These are phyloP conservation scores for Inonotus obliquus DNA, from an alignment of 1,284 basidiomycete genomes.

Conservation along the genomic window DNA sequence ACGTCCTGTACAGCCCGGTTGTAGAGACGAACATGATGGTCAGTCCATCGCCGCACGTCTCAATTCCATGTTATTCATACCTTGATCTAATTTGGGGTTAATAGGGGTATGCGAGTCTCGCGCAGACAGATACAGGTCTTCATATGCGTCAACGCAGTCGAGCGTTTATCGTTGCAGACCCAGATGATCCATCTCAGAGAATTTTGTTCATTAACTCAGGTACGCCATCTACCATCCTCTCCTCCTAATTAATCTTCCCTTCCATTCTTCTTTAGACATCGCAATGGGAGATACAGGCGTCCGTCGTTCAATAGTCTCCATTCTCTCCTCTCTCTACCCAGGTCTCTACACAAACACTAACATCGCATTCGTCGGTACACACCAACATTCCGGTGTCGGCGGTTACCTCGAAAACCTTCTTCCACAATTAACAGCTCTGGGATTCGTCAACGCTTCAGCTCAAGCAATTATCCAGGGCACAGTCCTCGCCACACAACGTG, in stretches of 20 bases:
- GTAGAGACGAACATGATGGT: constrained; percentile 80
- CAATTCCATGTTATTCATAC: background rate
- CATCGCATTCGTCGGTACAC: constrained; percentile 75
- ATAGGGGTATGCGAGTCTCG: constrained; percentile 68
- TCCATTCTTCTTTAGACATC: constrained; percentile 45
- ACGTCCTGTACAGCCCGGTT: constrained; percentile 46
- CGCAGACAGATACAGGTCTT: constrained; percentile 72
- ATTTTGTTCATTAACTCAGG: constrained; percentile 77
- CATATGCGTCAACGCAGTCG: constrained; percentile 78
- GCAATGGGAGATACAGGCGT: constrained; percentile 79
- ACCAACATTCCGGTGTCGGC: constrained; percentile 75
- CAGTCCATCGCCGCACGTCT: background rate
- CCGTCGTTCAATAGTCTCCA: constrained; percentile 61
- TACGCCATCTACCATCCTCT: constrained; percentile 24
- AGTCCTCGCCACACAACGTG: constrained; percentile 62
- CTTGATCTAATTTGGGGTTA: background rate
- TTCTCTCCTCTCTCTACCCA: constrained; percentile 51
- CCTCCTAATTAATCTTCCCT: background rate
- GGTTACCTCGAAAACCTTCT: constrained; percentile 76
- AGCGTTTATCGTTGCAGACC: constrained; percentile 72
- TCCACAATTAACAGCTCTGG: constrained; percentile 71
- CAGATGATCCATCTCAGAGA: constrained; percentile 48
- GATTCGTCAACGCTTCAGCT: constrained; percentile 66
- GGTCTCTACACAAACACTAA: constrained; percentile 67
- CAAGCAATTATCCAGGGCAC: constrained; percentile 69